Evolutionary conservation across 106 monocot species (phyloP).

Genomic region (Gastrodia elata): DNA sequence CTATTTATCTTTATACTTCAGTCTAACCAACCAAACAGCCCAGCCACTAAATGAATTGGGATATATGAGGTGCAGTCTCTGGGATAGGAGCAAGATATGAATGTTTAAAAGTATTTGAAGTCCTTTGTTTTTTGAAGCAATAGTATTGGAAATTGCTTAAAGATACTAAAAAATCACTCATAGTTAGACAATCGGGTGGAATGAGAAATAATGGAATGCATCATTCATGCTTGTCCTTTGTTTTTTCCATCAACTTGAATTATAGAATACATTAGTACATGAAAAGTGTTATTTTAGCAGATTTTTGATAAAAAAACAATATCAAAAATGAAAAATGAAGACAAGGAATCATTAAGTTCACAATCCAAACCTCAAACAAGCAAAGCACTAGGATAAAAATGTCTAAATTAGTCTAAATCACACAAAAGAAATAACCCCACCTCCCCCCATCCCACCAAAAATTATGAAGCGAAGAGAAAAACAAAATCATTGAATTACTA

Average conservation of each 20-base stretch:
- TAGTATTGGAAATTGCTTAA: not conserved
- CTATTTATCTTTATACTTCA: no score
- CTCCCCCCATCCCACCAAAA: no score
- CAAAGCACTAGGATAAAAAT: no score
- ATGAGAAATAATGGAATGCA: not conserved
- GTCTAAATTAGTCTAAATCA: no score
- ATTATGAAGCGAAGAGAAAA: no score
- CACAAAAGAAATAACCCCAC: no score
- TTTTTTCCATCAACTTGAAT: not conserved
- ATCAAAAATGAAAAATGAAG: not conserved
- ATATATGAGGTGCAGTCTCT: no score
- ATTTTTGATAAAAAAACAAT: not conserved
- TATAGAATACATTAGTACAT: not conserved
- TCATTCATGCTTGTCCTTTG: not conserved
- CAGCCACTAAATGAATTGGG: no score
- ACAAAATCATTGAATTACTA: not conserved
- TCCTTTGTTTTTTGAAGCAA: not conserved
- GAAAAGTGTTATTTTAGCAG: not conserved
- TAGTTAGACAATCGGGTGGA: not conserved
- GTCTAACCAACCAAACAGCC: no score
- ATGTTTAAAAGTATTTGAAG: no score
- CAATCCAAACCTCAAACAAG: no score
- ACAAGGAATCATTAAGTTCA: no score
- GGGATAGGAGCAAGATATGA: constrained; percentile 1
- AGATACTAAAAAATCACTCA: not conserved